Percentiles rank a stretch among this genome's conserved stretches.
Conservation (phyloP, 306 rosid species). For the Castanopsis chinensis region DNA sequence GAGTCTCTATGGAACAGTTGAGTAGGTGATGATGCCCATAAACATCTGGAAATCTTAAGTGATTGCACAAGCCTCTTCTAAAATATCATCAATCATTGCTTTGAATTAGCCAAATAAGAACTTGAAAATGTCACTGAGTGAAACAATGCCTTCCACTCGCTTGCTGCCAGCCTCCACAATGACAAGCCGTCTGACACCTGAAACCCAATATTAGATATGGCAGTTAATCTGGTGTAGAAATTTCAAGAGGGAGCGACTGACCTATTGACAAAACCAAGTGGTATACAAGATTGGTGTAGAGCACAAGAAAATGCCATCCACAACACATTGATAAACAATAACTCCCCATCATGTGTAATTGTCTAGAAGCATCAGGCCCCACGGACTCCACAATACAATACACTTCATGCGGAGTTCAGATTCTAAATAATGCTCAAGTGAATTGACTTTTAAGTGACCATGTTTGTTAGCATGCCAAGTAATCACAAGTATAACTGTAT, state of each 20-base stretch:
- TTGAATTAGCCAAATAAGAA: slow-evolving; percentile 68
- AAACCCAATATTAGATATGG: slow-evolving; percentile 7
- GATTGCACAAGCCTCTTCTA: slow-evolving; percentile 28
- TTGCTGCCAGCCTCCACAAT: slow-evolving; percentile 99
- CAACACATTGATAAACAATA: neutral
- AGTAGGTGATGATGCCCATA: slow-evolving; percentile 25
- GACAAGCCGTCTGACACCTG: slow-evolving; percentile 88
- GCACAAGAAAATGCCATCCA: neutral
- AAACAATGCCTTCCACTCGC: slow-evolving; percentile 88
- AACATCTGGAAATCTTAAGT: slow-evolving; percentile 29
- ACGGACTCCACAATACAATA: neutral
- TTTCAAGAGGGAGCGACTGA: slow-evolving; percentile 9
- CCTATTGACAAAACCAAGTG: neutral
- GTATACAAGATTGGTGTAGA: neutral
- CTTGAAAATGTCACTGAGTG: slow-evolving; percentile 84
- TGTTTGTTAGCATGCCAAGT: neutral
- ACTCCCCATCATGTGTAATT: no score
- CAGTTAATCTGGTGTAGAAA: neutral
- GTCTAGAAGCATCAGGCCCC: neutral
- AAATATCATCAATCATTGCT: slow-evolving; percentile 26
- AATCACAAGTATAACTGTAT: neutral
- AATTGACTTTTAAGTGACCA: neutral
- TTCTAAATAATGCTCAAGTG: neutral
- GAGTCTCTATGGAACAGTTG: slow-evolving; percentile 32
- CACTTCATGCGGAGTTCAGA: neutral